Evolutionary conservation across 129 eudicot species (phyloP), one percentile per base, ranked within the genome.

Genomic region (Mikania micrantha): DNA sequence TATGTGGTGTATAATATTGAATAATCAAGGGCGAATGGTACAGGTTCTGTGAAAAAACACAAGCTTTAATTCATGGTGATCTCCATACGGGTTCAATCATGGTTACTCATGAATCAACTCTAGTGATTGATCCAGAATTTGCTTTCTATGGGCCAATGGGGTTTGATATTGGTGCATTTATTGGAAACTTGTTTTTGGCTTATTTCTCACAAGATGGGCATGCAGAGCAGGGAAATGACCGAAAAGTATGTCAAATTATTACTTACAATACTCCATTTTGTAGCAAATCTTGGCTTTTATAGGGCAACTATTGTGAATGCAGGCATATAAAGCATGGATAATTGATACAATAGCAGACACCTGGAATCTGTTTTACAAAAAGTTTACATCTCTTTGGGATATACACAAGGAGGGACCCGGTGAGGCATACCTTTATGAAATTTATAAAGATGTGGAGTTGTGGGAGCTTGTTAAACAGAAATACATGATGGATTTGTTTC

Each of bases 131-230:
- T 81, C 98, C 98, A 49, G 96, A 93, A 75, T 93, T 93, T 77
- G 83, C 91, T 76, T 93, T 92, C 69, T 92, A 92, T 42, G 96
- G 87, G 60, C 98, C 96, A 15, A 92, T 92, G 85, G 98, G 98
- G 21, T 92, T 77, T 72, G 98, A 92, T 67, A 66, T 92, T 71
- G 98, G 98, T 80, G 98, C 98, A 69, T 92, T 81, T 76, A 54
- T 92, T 36, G 98, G 91, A 64, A 92, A 92, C 78, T 42, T 92
- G 64, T 82, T 92, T 70, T 79, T 92, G 83, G 90, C 96, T 3
- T 92, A 84, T 79, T 92, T 81, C 35, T 41, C 96, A 19, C 98
- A 92, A 81, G 89, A 88, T 80, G 98, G 98, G 22, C 98, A 88
- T 74, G 86, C 85, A 4, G 72, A 71, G 29, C 45, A 78, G 10